Percentiles rank a stretch among this genome's conserved stretches.
Conservation (phyloP, 192 early-diverging fungal genomes). For the Lunasporangiospora selenospora region DNA sequence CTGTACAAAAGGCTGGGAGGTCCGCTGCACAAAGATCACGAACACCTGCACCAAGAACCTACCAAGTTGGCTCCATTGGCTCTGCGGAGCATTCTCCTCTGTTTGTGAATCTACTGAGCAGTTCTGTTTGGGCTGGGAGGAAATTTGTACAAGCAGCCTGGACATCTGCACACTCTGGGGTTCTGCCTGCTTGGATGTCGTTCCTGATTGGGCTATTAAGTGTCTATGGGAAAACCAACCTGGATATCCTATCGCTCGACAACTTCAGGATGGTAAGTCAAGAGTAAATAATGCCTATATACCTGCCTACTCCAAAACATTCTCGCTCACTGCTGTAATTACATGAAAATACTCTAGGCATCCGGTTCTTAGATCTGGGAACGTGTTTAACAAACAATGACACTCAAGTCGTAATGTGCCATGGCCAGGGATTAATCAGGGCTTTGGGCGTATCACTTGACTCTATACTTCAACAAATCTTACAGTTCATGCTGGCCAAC, state of each 20-base stretch:
- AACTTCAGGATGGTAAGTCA: conserved; percentile 44
- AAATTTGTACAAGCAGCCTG: conserved; percentile 30
- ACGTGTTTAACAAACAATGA: conserved; percentile 41
- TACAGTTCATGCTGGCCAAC: conserved; percentile 34
- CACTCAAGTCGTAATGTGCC: conserved; percentile 39
- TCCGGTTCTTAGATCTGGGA: conserved; percentile 49
- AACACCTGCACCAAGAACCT: conserved; percentile 18
- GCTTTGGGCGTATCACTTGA: conserved; percentile 41
- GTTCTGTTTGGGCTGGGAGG: conserved; percentile 44
- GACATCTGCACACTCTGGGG: conserved; percentile 40
- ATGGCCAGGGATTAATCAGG: conserved; percentile 19
- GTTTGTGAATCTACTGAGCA: conserved; percentile 38
- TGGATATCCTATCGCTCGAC: conserved; percentile 29
- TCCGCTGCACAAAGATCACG: conserved; percentile 34
- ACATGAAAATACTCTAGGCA: conserved; percentile 25
- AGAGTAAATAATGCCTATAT: no score
- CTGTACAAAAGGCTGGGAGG: conserved; percentile 26
- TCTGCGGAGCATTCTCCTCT: conserved; percentile 31
- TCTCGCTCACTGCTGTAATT: no score
- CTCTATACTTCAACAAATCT: conserved; percentile 24
- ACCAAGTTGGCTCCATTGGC: conserved; percentile 44
- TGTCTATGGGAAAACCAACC: conserved; percentile 54
- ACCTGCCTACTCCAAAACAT: no score
- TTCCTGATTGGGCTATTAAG: conserved; percentile 30
- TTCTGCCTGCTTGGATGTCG: conserved; percentile 19